A percentile compares a stretch with the other conserved stretches of the same genome.
These are phyloP conservation scores for Aspergillus kassunensis DNA, from an alignment of 495 filamentous ascomycete species.

Conservation along the genomic window DNA sequence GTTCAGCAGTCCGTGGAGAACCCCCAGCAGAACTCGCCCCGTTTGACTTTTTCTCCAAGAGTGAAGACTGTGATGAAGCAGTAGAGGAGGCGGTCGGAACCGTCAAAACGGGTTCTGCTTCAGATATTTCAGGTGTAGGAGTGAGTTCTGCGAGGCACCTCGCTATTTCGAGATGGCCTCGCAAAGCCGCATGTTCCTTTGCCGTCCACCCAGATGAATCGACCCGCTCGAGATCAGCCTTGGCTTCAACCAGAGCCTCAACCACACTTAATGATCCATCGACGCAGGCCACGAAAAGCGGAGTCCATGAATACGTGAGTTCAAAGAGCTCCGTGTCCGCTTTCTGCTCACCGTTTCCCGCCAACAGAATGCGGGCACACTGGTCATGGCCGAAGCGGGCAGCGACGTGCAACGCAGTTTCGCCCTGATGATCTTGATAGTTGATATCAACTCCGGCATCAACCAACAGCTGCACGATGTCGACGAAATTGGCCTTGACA, in stretches of 20 bases:
- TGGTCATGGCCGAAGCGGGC: slow-evolving; percentile 81
- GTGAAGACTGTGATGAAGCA: slow-evolving; percentile 48
- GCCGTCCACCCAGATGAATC: slow-evolving; percentile 95
- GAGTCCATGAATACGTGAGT: slow-evolving; percentile 87
- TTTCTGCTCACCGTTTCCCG: slow-evolving; percentile 63
- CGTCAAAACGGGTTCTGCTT: slow-evolving; percentile 33
- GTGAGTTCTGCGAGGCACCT: slow-evolving; percentile 56
- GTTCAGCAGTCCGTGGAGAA: slow-evolving; percentile 52
- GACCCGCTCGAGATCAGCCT: slow-evolving; percentile 63
- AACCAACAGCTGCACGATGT: slow-evolving; percentile 81
- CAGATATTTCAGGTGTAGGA: slow-evolving; percentile 31
- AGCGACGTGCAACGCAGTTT: slow-evolving; percentile 88
- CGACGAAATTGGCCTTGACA: slow-evolving; percentile 74
- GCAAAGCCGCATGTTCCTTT: slow-evolving; percentile 84
- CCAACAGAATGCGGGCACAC: slow-evolving; percentile 71
- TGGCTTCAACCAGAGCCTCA: slow-evolving; percentile 70
- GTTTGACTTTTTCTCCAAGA: slow-evolving; percentile 53
- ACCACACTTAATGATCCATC: slow-evolving; percentile 76
- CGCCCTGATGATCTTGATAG: slow-evolving; percentile 89
- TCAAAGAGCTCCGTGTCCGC: slow-evolving; percentile 75
- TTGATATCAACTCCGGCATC: slow-evolving; percentile 91
- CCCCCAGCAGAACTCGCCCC: slow-evolving; percentile 33
- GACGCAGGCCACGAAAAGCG: slow-evolving; percentile 85
- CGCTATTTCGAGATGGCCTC: slow-evolving; percentile 81
- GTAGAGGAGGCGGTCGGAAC: slow-evolving; percentile 35